phyloP scores from a whole-genome alignment of 768 basidiomycete genomes.

The Naganishia friedmannii region DNA sequence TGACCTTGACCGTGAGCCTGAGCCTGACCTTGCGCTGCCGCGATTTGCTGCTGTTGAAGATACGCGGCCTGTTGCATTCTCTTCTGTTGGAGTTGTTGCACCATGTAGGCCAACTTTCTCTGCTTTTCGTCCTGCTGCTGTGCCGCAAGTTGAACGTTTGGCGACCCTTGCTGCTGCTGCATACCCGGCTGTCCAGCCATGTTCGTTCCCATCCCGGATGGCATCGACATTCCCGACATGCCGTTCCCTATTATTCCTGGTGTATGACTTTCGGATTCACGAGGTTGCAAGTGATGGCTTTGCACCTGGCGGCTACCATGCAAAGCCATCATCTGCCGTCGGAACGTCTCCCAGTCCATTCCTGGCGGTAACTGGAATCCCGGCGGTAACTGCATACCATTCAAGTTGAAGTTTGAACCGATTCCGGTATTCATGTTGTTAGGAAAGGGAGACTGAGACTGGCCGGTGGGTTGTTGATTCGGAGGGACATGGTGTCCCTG shows the following conservation, averaged over 20 bases:
- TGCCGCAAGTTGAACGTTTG: conserved; percentile 19
- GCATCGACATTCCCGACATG: neutral
- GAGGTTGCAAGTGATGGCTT: neutral
- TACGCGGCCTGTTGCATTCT: neutral
- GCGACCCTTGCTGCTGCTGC: conserved; percentile 6
- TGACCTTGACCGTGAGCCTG: neutral
- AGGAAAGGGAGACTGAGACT: conserved; percentile 8
- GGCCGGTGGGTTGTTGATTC: neutral
- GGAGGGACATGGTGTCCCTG: conserved; percentile 3
- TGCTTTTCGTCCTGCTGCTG: conserved; percentile 34
- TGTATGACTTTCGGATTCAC: neutral
- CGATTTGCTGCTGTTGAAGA: conserved; percentile 7
- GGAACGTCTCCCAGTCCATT: conserved; percentile 7
- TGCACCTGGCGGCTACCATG: neutral
- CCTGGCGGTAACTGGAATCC: neutral
- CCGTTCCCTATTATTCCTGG: conserved; percentile 1
- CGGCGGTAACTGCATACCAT: conserved; percentile 7
- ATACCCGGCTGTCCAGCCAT: neutral
- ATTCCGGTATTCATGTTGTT: too few relatives aligned
- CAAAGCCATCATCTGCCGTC: neutral
- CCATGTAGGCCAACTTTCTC: conserved; percentile 26
- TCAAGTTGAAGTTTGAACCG: conserved; percentile 7
- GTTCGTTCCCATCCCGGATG: too few relatives aligned
- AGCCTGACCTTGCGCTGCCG: neutral
- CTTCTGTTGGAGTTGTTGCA: conserved; percentile 28